A percentile compares a stretch with the other conserved stretches of the same genome.
Conservation (phyloP, 495 filamentous ascomycete species). For the Xeromyces bisporus region DNA sequence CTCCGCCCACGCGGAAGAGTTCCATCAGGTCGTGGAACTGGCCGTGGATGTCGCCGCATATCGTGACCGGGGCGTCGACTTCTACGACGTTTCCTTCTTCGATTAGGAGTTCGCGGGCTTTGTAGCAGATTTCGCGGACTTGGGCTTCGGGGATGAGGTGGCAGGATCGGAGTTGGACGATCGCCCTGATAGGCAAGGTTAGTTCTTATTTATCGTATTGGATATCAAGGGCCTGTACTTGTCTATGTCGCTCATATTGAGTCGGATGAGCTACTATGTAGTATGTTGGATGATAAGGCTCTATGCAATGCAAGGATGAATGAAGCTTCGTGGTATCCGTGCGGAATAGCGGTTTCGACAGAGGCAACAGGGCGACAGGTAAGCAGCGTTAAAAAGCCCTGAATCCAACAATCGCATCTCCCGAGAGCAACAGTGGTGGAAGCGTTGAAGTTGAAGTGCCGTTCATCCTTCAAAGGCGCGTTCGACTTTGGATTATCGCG, state of each 20-base stretch:
- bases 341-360: too few relatives aligned
- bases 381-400: too few relatives aligned
- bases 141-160: slow-evolving; percentile 89
- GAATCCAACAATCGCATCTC: too few relatives aligned
- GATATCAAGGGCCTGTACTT: slow-evolving; percentile 30
- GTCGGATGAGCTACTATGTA: too few relatives aligned
- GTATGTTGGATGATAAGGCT: too few relatives aligned
- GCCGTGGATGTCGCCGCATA: slow-evolving; percentile 97
- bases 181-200: slow-evolving; percentile 44
- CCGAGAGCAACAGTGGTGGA: too few relatives aligned
- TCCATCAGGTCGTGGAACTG: slow-evolving; percentile 99
- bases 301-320: too few relatives aligned
- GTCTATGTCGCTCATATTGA: slow-evolving; percentile 73
- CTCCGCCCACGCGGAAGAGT: slow-evolving; percentile 86
- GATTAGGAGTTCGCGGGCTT: slow-evolving; percentile 88
- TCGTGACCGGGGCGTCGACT: slow-evolving; percentile 91
- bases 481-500: too few relatives aligned
- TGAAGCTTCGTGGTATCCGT: too few relatives aligned
- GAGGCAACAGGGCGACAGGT: too few relatives aligned
- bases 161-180: slow-evolving; percentile 84
- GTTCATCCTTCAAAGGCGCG: too few relatives aligned
- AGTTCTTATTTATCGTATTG: not conserved
- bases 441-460: too few relatives aligned
- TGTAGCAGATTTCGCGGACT: slow-evolving; percentile 93
- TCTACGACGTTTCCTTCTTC: slow-evolving; percentile 97